Conservation (phyloP, 2,329 filamentous ascomycete species). For the Trichoderma hamatum region DNA sequence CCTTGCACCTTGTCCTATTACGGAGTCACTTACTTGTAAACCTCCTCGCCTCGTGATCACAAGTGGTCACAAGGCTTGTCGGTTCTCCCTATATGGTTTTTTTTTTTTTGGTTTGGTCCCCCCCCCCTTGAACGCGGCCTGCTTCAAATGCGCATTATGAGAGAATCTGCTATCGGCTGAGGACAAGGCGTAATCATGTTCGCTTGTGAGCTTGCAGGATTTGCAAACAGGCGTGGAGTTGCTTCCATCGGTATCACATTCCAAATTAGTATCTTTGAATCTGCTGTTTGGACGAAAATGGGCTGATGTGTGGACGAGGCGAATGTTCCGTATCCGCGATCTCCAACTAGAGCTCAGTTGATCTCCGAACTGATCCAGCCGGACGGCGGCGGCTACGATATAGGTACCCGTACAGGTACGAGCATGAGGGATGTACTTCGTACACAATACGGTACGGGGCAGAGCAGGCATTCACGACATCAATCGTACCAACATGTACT, state of each 20-base stretch:
- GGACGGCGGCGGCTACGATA: neutral
- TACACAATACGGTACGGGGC: neutral
- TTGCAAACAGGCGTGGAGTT: neutral
- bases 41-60: constrained; percentile 25
- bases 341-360: neutral
- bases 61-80: constrained; percentile 22
- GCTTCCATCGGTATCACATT: neutral
- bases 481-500: neutral
- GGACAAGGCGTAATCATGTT: neutral
- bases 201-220: neutral
- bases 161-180: constrained; percentile 1
- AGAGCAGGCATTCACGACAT: neutral
- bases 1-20: constrained; percentile 18
- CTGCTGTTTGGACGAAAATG: neutral
- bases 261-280: neutral
- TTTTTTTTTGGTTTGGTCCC: neutral
- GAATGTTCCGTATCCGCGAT: neutral
- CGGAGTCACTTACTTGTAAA: constrained; percentile 7
- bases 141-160: neutral
- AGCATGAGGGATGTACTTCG: neutral
- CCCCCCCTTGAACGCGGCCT: neutral
- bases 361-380: constrained; percentile 14
- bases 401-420: neutral
- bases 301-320: constrained; percentile 5
- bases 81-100: constrained; percentile 1